Evolutionary conservation across 164 flowering plant species (phyloP).

Genomic region (Nymphaea thermarum): DNA sequence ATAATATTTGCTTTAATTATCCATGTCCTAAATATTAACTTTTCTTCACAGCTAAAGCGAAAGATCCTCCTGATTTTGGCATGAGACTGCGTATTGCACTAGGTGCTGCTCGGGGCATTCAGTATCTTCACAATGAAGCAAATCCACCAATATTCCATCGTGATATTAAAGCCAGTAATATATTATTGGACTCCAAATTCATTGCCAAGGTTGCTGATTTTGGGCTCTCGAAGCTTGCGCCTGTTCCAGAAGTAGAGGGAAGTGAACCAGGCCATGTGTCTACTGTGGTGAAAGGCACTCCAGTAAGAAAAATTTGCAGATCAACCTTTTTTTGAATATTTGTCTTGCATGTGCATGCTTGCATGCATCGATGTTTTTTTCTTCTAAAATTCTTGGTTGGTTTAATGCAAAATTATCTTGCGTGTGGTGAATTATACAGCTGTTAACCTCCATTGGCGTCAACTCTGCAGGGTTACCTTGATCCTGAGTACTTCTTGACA

Average conservation of each 20-base stretch:
- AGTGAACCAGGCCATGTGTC: conserved; percentile 15
- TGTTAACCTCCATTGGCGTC: not conserved
- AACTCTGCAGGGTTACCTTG: conserved; percentile 38
- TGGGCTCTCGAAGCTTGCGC: conserved; percentile 27
- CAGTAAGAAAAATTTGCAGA: conserved; percentile 12
- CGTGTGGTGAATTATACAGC: not conserved
- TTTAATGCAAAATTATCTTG: not conserved
- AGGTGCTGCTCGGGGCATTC: conserved; percentile 27
- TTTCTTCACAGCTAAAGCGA: conserved; percentile 16
- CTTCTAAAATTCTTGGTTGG: not conserved
- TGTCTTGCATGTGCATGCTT: not conserved
- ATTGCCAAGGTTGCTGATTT: conserved; percentile 31
- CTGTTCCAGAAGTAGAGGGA: conserved; percentile 17
- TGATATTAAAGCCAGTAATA: conserved; percentile 35
- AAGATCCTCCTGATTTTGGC: conserved; percentile 11
- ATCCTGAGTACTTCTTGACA: conserved; percentile 46
- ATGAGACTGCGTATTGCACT: conserved; percentile 25
- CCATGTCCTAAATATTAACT: not conserved
- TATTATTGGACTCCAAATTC: conserved; percentile 25
- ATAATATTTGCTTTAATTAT: not conserved
- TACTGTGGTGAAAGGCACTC: conserved; percentile 29
- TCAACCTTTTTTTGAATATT: not conserved
- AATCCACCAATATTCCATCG: conserved; percentile 31
- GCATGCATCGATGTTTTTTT: not conserved
- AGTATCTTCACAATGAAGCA: conserved; percentile 34